phyloP scores from a whole-genome alignment of 2,329 filamentous ascomycete genomes.

The Penicillium glabrum region DNA sequence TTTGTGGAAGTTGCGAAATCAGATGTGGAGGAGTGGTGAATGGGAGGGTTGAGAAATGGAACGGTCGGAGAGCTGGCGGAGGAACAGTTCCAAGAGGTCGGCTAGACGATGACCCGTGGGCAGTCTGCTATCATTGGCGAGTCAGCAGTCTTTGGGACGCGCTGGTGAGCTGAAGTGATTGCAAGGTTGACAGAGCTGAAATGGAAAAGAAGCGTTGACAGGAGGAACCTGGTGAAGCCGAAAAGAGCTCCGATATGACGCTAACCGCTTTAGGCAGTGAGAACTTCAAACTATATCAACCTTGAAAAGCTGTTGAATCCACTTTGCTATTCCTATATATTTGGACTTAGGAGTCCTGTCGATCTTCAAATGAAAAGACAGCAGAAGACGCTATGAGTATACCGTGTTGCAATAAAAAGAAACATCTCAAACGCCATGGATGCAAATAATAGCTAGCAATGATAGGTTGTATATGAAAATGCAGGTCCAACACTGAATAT shows the following conservation, averaged over 20 bases:
- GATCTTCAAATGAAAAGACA: not conserved
- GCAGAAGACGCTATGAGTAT: not conserved
- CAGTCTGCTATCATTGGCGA: not conserved
- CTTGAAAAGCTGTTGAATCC: too few relatives aligned
- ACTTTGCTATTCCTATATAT: not conserved
- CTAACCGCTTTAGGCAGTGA: slow-evolving; percentile 20
- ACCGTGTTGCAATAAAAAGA: not conserved
- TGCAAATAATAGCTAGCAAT: slow-evolving; percentile 8
- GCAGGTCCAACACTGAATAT: slow-evolving; percentile 15
- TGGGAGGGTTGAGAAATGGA: not conserved
- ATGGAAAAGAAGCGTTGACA: not conserved
- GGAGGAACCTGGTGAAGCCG: slow-evolving; percentile 10
- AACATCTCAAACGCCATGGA: slow-evolving; percentile 13
- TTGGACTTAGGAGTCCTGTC: not conserved
- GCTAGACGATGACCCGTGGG: not conserved
- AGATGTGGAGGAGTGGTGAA: not conserved
- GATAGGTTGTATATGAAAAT: slow-evolving; percentile 10
- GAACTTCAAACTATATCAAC: too few relatives aligned
- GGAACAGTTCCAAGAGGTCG: not conserved
- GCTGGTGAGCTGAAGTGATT: not conserved
- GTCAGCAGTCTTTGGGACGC: not conserved
- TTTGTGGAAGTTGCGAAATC: not conserved
- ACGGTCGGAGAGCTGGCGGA: not conserved
- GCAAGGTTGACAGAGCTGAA: not conserved
- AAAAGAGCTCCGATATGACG: slow-evolving; percentile 21